Conservation (phyloP, 768 basidiomycete species). For the Leccinum aurantiacum region DNA sequence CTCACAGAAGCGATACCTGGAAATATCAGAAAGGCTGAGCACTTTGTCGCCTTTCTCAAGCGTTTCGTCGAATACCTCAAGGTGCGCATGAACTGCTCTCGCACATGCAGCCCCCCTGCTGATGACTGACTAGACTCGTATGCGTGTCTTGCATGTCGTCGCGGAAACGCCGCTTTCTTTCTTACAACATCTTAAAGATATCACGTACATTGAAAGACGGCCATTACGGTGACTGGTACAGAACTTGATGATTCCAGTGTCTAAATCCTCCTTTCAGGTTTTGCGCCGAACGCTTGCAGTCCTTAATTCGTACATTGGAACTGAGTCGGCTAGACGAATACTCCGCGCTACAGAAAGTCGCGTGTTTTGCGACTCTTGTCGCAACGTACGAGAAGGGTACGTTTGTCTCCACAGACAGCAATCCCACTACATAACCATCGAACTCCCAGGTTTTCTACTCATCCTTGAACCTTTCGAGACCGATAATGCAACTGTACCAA, state of each 20-base stretch:
- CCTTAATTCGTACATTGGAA: slow-evolving; percentile 89
- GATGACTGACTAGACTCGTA: slow-evolving; percentile 71
- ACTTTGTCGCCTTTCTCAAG: slow-evolving; percentile 97
- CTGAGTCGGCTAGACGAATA: slow-evolving; percentile 89
- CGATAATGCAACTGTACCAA: slow-evolving; percentile 96
- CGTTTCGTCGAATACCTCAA: slow-evolving; percentile 99
- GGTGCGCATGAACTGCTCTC: slow-evolving; percentile 40
- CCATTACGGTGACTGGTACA: slow-evolving; percentile 71
- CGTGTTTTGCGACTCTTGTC: slow-evolving; percentile 92
- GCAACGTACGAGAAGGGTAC: slow-evolving; percentile 96
- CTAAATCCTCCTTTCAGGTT: slow-evolving; percentile 54
- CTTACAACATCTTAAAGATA: slow-evolving; percentile 96
- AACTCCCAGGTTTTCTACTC: slow-evolving; percentile 77
- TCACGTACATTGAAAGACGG: slow-evolving; percentile 94
- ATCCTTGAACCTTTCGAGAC: slow-evolving; percentile 99
- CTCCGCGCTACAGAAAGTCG: slow-evolving; percentile 90
- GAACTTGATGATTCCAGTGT: not conserved
- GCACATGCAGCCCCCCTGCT: slow-evolving; percentile 4
- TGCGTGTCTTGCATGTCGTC: slow-evolving; percentile 99
- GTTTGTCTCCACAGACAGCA: slow-evolving; percentile 2
- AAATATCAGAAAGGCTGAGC: slow-evolving; percentile 97
- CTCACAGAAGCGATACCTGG: slow-evolving; percentile 95
- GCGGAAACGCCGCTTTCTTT: slow-evolving; percentile 98
- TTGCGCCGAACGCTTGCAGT: slow-evolving; percentile 94
- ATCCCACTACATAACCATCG: not conserved